These are phyloP conservation scores for Eucalyptus shirleyi DNA, from an alignment of 345 rosid species.

Conservation along the genomic window DNA sequence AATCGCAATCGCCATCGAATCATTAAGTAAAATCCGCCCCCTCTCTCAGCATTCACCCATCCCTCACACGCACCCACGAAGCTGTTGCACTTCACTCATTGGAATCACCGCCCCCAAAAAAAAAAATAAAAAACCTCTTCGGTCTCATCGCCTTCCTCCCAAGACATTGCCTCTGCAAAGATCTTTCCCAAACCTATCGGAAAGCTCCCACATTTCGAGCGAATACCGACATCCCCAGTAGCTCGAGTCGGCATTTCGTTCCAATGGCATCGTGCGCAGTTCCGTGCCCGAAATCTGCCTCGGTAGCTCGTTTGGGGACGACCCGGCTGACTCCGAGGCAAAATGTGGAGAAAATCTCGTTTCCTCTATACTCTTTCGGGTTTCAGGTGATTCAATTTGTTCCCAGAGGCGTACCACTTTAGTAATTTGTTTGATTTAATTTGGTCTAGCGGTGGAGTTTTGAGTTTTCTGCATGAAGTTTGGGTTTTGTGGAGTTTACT, in stretches of 20 bases:
- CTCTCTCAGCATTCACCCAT: background rate
- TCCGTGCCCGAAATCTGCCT: conserved; percentile 55
- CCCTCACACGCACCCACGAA: background rate
- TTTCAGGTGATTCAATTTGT: conserved; percentile 2
- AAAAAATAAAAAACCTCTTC: background rate
- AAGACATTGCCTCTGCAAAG: background rate
- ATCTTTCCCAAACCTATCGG: background rate
- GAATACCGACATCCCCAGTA: background rate
- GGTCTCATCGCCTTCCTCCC: background rate
- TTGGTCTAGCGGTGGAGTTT: background rate
- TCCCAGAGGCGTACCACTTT: background rate
- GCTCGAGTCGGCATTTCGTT: background rate
- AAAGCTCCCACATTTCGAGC: background rate
- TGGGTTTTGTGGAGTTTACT: background rate
- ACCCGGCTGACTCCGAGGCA: background rate
- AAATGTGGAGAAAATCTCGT: conserved; percentile 6
- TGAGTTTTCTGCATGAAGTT: background rate
- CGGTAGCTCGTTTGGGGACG: conserved; percentile 29
- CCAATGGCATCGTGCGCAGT: conserved; percentile 51
- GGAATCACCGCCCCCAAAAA: background rate
- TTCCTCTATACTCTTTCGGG: background rate
- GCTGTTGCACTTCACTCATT: background rate
- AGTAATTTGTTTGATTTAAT: background rate
- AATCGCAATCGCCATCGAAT: background rate
- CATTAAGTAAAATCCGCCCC: background rate